Conservation (phyloP, 2,329 filamentous ascomycete species). For the Arthrobotrys sinensis region DNA sequence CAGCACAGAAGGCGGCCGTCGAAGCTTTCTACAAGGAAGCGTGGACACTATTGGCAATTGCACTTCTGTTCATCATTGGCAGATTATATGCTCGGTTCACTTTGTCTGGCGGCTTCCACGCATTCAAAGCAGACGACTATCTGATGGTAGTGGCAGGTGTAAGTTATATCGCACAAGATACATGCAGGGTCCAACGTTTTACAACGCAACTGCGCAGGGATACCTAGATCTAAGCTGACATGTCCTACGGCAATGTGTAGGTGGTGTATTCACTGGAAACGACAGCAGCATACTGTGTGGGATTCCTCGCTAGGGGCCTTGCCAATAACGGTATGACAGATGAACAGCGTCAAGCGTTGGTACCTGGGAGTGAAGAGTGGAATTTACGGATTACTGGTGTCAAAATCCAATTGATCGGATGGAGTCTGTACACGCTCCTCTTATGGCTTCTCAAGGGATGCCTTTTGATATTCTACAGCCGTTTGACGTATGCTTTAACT, state of each 20-base stretch:
- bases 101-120: conserved; percentile 69
- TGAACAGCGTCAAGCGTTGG: conserved; percentile 70
- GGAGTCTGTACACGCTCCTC: conserved; percentile 72
- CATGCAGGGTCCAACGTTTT: conserved; percentile 15
- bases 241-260: conserved; percentile 65
- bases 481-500: conserved; percentile 69
- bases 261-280: conserved; percentile 72
- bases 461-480: conserved; percentile 73
- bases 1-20: conserved; percentile 49
- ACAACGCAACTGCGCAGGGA: not conserved
- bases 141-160: conserved; percentile 74
- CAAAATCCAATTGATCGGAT: conserved; percentile 72
- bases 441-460: conserved; percentile 73
- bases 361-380: conserved; percentile 70
- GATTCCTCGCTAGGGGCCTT: conserved; percentile 70
- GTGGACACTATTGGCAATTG: conserved; percentile 72
- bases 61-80: conserved; percentile 71
- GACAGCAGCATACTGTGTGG: conserved; percentile 70
- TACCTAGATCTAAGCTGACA: conserved; percentile 5
- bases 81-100: conserved; percentile 71
- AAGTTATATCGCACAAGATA: conserved; percentile 62
- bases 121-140: conserved; percentile 75
- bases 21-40: conserved; percentile 69
- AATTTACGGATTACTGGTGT: conserved; percentile 71
- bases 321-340: conserved; percentile 75